Evolutionary conservation across 306 rosid species (phyloP).

Genomic region (Trifolium fragiferum): DNA sequence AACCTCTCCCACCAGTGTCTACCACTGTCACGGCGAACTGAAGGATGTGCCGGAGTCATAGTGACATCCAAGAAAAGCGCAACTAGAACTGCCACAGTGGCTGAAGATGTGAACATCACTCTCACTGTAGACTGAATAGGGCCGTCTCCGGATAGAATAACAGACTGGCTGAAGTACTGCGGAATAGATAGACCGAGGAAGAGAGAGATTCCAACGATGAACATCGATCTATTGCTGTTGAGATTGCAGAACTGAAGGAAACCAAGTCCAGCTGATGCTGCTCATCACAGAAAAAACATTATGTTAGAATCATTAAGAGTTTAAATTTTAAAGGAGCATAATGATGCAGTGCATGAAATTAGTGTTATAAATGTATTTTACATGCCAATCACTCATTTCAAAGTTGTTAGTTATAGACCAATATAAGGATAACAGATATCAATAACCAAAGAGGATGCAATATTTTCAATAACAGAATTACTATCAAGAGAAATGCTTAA

Average conservation of each 20-base stretch:
- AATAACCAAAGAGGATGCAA: too few relatives aligned
- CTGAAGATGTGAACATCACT: constrained; percentile 79
- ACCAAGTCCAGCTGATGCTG: constrained; percentile 81
- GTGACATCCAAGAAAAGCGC: constrained; percentile 74
- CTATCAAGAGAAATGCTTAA: too few relatives aligned
- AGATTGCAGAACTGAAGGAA: constrained; percentile 85
- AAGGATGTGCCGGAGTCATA: too few relatives aligned
- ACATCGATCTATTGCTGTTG: constrained; percentile 72
- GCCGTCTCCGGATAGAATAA: constrained; percentile 54
- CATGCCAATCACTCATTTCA: constrained; percentile 1
- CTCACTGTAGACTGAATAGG: constrained; percentile 72
- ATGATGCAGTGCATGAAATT: background rate
- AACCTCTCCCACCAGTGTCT: too few relatives aligned
- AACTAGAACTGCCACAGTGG: constrained; percentile 69
- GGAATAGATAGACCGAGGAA: constrained; percentile 85
- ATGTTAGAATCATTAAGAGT: background rate
- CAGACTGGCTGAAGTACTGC: constrained; percentile 65
- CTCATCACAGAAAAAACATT: constrained; percentile 31
- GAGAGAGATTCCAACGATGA: constrained; percentile 82
- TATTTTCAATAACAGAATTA: too few relatives aligned
- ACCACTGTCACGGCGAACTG: too few relatives aligned
- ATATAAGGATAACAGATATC: background rate
- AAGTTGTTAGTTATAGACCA: background rate
- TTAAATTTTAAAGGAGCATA: constrained; percentile 2
- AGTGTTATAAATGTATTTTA: constrained; percentile 9